Percentiles rank a stretch among this genome's conserved stretches.
Evolutionary conservation across 805 yeast genomes (phyloP).

Genomic region (Metschnikowia anglica): DNA sequence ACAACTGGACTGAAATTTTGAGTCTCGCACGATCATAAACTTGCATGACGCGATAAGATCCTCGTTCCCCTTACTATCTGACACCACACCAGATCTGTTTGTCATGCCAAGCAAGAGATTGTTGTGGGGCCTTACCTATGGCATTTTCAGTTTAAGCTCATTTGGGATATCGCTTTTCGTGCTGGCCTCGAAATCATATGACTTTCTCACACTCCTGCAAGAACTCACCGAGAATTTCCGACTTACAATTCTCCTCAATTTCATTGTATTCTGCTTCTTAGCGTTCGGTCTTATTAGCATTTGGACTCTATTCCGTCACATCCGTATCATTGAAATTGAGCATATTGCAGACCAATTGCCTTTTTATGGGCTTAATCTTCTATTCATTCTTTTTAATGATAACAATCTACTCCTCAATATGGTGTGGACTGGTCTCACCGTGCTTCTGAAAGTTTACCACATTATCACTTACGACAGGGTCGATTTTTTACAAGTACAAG

Average conservation of each 20-base stretch:
- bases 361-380: slow-evolving; percentile 40
- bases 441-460: slow-evolving; percentile 63
- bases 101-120: slow-evolving; percentile 8
- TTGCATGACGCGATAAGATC: slow-evolving; percentile 15
- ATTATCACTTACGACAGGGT: slow-evolving; percentile 64
- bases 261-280: slow-evolving; percentile 17
- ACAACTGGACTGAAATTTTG: neutral
- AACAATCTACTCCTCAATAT: slow-evolving; percentile 55
- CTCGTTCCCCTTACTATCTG: neutral
- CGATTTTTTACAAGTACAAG: slow-evolving; percentile 36
- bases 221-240: slow-evolving; percentile 20
- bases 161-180: slow-evolving; percentile 13
- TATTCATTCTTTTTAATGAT: slow-evolving; percentile 65
- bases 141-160: slow-evolving; percentile 15
- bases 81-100: neutral
- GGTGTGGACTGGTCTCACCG: slow-evolving; percentile 34
- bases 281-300: slow-evolving; percentile 32
- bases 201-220: slow-evolving; percentile 17
- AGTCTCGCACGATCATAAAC: slow-evolving; percentile 4
- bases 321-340: slow-evolving; percentile 73
- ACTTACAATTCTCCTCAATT: slow-evolving; percentile 19
- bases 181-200: slow-evolving; percentile 17
- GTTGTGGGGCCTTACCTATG: slow-evolving; percentile 13
- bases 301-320: slow-evolving; percentile 63
- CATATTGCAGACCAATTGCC: slow-evolving; percentile 47